Evolutionary conservation across 768 basidiomycete species (phyloP).

Genomic region (Obba rivulosa): DNA sequence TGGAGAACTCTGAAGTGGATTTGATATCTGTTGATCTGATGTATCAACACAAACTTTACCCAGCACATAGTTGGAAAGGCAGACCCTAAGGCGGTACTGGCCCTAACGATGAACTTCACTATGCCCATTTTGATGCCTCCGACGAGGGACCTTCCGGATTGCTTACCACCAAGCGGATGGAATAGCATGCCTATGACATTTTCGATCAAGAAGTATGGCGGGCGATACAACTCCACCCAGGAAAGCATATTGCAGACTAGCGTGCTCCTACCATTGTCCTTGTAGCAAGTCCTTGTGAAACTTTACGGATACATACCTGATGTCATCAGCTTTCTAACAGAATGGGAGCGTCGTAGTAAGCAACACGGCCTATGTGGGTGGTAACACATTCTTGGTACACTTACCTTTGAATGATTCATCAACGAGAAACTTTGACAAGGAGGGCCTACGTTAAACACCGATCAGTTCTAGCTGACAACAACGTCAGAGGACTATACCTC

Average conservation of each 20-base stretch:
- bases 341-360: not conserved
- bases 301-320: conserved; percentile 34
- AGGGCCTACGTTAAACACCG: conserved; percentile 41
- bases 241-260: conserved; percentile 68
- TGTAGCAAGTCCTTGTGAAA: not conserved
- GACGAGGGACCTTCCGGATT: conserved; percentile 26
- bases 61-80: conserved; percentile 15
- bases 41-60: conserved; percentile 6
- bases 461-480: not conserved
- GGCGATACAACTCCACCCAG: conserved; percentile 60
- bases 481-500: conserved; percentile 40
- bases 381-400: conserved; percentile 7
- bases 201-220: conserved; percentile 62
- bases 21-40: conserved; percentile 49
- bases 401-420: conserved; percentile 58
- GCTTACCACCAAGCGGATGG: conserved; percentile 40
- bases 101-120: conserved; percentile 60
- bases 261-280: conserved; percentile 40
- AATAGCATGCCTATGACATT: conserved; percentile 63
- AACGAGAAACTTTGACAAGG: conserved; percentile 72
- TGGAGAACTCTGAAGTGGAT: conserved; percentile 60
- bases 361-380: too few species aligned
- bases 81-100: conserved; percentile 60
- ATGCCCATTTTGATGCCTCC: conserved; percentile 46
- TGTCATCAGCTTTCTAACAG: conserved; percentile 50